Percentiles rank a stretch among this genome's conserved stretches.
Conservation (phyloP, 140 eudicot species). For the Ambrosia hybrid region DNA sequence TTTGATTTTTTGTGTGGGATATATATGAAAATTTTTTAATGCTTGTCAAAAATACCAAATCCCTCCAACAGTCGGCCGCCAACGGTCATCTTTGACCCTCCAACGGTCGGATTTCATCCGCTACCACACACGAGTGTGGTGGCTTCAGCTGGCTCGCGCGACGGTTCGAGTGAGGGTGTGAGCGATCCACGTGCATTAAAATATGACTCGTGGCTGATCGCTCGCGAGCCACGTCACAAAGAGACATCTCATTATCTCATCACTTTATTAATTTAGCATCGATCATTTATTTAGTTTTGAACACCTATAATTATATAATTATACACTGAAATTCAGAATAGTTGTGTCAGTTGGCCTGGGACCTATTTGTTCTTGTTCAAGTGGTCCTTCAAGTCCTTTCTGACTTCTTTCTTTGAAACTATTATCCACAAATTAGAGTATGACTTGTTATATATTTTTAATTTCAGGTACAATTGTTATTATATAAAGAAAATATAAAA, state of each 20-base stretch:
- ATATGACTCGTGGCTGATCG: no score
- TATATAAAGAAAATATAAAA: background rate
- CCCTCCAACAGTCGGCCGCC: no score
- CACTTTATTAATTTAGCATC: slow-evolving; percentile 6
- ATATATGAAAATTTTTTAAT: no score
- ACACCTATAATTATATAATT: slow-evolving; percentile 21
- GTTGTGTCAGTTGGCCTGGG: slow-evolving; percentile 35
- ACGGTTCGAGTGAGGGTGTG: no score
- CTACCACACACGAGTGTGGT: no score
- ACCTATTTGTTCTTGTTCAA: slow-evolving; percentile 19
- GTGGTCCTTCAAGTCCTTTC: slow-evolving; percentile 36
- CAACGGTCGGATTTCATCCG: no score
- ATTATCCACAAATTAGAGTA: slow-evolving; percentile 14
- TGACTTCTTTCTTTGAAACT: slow-evolving; percentile 10
- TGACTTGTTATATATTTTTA: background rate
- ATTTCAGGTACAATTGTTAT: background rate
- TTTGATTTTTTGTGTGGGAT: no score
- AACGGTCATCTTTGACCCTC: no score
- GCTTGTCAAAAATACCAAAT: no score
- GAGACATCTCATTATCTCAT: background rate
- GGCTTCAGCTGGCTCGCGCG: no score
- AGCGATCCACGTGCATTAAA: no score
- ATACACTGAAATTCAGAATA: slow-evolving; percentile 13
- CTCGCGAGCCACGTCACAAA: no score
- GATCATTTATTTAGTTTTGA: slow-evolving; percentile 14